Conservation (phyloP, 345 rosid genomes). For the Tarenaya hassleriana region DNA sequence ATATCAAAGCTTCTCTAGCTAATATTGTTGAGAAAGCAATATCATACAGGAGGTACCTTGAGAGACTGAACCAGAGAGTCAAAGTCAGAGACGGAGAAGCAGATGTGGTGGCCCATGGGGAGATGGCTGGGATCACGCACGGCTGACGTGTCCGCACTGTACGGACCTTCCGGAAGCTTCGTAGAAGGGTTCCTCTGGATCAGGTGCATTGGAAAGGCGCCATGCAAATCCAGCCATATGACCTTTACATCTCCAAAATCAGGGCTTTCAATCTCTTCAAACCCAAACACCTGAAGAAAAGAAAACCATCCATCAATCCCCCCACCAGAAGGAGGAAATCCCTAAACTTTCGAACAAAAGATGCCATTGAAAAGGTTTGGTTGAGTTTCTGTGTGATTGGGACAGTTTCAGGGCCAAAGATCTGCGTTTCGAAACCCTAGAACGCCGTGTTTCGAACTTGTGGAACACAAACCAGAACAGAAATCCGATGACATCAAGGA, state of each 20-base stretch:
- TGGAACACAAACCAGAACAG: neutral
- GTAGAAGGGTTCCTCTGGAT: conserved; percentile 60
- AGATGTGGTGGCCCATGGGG: conserved; percentile 72
- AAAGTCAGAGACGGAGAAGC: conserved; percentile 71
- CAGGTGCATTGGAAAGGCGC: conserved; percentile 58
- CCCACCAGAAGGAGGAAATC: too few relatives aligned
- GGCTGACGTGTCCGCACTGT: conserved; percentile 50
- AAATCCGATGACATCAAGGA: neutral
- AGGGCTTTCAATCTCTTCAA: conserved; percentile 69
- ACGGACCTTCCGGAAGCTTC: conserved; percentile 88
- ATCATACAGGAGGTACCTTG: conserved; percentile 37
- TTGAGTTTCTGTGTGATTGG: too few relatives aligned
- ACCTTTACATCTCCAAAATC: conserved; percentile 64
- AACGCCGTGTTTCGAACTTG: too few relatives aligned
- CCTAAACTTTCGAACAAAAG: too few relatives aligned
- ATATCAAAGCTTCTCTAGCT: neutral
- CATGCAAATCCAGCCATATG: conserved; percentile 70
- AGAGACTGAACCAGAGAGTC: conserved; percentile 57
- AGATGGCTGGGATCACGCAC: conserved; percentile 65
- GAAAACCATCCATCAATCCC: neutral
- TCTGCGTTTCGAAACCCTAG: too few relatives aligned
- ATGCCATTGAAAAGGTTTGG: neutral
- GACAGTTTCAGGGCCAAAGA: too few relatives aligned
- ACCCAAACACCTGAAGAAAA: conserved; percentile 76
- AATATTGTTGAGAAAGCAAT: neutral